Conservation (phyloP, 1,284 basidiomycete genomes). For the Leccinum glutinopallens region DNA sequence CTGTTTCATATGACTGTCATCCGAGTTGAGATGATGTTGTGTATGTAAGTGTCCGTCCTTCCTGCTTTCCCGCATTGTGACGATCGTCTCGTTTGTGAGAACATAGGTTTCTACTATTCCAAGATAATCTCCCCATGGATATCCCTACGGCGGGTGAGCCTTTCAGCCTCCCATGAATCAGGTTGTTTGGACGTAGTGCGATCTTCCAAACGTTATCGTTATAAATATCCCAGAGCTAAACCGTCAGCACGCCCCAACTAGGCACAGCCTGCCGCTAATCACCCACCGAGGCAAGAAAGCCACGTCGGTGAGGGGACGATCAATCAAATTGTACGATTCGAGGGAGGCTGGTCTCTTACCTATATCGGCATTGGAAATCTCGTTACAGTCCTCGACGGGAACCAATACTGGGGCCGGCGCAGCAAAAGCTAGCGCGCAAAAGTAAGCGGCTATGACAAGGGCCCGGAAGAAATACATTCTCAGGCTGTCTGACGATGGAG, state of each 20-base stretch:
- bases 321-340: neutral
- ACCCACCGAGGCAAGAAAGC: neutral
- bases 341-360: constrained; percentile 1
- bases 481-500: neutral
- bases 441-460: constrained; percentile 4
- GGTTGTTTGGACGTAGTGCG: neutral
- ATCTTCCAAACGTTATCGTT: neutral
- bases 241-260: neutral
- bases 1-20: neutral
- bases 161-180: neutral
- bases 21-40: neutral
- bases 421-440: constrained; percentile 12
- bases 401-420: neutral
- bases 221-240: neutral
- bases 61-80: neutral
- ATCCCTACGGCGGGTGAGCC: neutral
- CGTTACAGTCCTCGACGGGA: neutral
- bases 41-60: neutral
- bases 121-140: neutral
- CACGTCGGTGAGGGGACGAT: neutral
- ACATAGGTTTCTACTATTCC: neutral
- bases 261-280: neutral
- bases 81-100: neutral
- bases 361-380: neutral
- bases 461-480: constrained; percentile 4